These are phyloP conservation scores for Kernera saxatilis DNA, from an alignment of 345 rosid species.

Conservation along the genomic window DNA sequence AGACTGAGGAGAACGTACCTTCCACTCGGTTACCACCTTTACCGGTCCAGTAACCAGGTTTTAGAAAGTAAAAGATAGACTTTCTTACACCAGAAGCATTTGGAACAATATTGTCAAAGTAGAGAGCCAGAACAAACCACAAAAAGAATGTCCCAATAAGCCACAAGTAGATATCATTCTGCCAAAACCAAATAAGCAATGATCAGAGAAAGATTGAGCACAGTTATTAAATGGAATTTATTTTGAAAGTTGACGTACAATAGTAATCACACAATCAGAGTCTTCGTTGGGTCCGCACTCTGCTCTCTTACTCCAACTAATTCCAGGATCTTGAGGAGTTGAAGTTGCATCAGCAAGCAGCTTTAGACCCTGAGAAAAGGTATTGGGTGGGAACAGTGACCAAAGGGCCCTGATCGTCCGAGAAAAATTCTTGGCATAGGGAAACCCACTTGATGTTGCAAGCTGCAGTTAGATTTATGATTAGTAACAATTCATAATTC, in stretches of 20 bases:
- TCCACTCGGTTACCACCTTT: constrained; percentile 66
- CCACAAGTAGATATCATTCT: constrained; percentile 80
- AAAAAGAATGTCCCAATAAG: constrained; percentile 49
- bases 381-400: constrained; percentile 94
- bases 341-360: constrained; percentile 61
- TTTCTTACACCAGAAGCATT: constrained; percentile 80
- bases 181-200: constrained; percentile 29
- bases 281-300: constrained; percentile 47
- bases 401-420: constrained; percentile 39
- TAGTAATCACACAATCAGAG: constrained; percentile 58
- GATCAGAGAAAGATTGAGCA: background rate
- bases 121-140: constrained; percentile 76
- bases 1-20: constrained; percentile 45
- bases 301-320: constrained; percentile 71
- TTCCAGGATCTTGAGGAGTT: constrained; percentile 65
- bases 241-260: constrained; percentile 42
- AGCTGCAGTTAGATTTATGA: constrained; percentile 40
- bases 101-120: constrained; percentile 80
- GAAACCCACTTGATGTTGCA: constrained; percentile 56
- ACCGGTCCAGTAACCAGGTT: constrained; percentile 85
- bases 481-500: constrained; percentile 7
- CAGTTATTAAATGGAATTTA: background rate
- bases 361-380: constrained; percentile 54
- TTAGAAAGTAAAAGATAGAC: constrained; percentile 64
- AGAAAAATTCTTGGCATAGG: constrained; percentile 37